Conservation (phyloP, 192 early-diverging fungal genomes). For the Backusella sp. region DNA sequence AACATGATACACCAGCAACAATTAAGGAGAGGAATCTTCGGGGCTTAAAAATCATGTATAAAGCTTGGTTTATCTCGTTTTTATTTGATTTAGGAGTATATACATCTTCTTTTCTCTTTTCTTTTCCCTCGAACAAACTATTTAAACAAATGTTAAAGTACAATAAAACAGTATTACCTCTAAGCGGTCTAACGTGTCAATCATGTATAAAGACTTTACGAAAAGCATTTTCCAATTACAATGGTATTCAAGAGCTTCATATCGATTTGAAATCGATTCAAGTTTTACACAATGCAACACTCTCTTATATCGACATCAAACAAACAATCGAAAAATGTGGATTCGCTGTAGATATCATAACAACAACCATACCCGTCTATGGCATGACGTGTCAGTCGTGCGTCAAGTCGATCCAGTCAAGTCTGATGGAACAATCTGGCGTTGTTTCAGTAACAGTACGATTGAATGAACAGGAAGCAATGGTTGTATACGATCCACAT, state of each 20-base stretch:
- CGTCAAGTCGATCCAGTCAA: slow-evolving; percentile 66
- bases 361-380: slow-evolving; percentile 39
- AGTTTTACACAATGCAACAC: slow-evolving; percentile 22
- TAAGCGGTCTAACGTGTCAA: slow-evolving; percentile 80
- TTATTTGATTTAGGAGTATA: not conserved
- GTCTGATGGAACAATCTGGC: slow-evolving; percentile 47
- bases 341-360: slow-evolving; percentile 50
- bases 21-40: not conserved
- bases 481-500: slow-evolving; percentile 32
- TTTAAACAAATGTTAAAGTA: not conserved
- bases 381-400: slow-evolving; percentile 91
- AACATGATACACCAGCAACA: not conserved
- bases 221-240: slow-evolving; percentile 40
- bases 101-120: not conserved
- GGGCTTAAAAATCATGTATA: not conserved
- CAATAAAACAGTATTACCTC: slow-evolving; percentile 13
- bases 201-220: slow-evolving; percentile 78
- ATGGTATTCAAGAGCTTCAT: slow-evolving; percentile 10
- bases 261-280: slow-evolving; percentile 21
- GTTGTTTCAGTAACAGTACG: slow-evolving; percentile 7
- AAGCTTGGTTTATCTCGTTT: not conserved
- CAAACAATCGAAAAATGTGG: slow-evolving; percentile 65
- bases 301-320: slow-evolving; percentile 36
- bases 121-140: not conserved
- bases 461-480: not conserved